A percentile compares a stretch with the other conserved stretches of the same genome.
Evolutionary conservation across 2,329 filamentous ascomycete genomes (phyloP).

Genomic region (Ceratocystis albifundus): DNA sequence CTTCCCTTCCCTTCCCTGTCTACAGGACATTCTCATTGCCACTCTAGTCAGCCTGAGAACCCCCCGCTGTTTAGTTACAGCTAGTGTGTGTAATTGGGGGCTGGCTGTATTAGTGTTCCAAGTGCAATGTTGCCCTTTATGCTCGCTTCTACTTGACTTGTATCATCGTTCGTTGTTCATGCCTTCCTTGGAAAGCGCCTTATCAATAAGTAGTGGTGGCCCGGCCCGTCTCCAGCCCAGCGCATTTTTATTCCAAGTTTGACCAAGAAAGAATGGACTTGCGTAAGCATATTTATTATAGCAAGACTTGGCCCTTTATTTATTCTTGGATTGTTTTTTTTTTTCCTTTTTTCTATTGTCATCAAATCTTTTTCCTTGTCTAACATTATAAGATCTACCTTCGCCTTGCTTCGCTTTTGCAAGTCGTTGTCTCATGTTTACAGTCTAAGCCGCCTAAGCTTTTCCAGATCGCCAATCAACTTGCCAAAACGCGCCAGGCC

Average conservation of each 20-base stretch:
- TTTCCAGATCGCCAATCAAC: not conserved
- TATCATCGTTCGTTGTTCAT: not conserved
- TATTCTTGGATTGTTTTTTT: slow-evolving; percentile 14
- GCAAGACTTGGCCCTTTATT: not conserved
- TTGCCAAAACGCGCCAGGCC: slow-evolving; percentile 7
- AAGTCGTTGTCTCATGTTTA: slow-evolving; percentile 5
- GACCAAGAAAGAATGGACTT: no score
- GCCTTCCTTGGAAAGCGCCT: not conserved
- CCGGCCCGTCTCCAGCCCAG: slow-evolving; percentile 7
- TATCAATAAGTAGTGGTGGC: not conserved
- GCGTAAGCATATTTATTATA: no score
- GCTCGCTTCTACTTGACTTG: not conserved
- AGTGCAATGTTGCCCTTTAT: not conserved
- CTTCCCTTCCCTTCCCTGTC: not conserved
- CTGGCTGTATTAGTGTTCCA: no score
- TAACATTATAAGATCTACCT: not conserved
- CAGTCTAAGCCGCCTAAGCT: slow-evolving; percentile 7
- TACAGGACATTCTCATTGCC: not conserved
- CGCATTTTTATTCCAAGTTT: slow-evolving; percentile 1
- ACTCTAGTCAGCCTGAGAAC: not conserved
- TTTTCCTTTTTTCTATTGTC: not conserved
- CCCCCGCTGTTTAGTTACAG: not conserved
- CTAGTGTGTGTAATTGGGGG: no score
- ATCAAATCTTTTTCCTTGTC: not conserved
- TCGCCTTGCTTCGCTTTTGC: not conserved